Evolutionary conservation across 2,329 filamentous ascomycete genomes (phyloP), one percentile per base, ranked within the genome.

Genomic region (Davidsoniella virescens): DNA sequence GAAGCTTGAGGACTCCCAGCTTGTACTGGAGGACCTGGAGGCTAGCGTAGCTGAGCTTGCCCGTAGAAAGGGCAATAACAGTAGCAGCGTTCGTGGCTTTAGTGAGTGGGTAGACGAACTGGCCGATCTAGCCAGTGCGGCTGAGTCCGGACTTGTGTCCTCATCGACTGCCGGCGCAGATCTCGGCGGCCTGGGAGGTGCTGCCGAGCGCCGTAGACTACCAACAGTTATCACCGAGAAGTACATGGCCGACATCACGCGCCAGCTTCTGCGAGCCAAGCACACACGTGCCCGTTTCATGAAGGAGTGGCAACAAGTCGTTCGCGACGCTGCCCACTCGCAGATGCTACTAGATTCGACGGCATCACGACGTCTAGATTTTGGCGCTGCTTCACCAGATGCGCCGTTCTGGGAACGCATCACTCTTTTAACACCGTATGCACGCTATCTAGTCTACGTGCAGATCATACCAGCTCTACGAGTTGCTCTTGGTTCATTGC

Each of bases 41-140:
- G 71, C 75, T 3, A 86, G 93, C 60, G 82, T 96, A 2, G 67
- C 74, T 17, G 84, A 92, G 61, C 70, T 98, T 39, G 78, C 81
- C 56, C 78, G 81, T 56, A 77, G 87, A 57, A 95, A 94, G 68
- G 40, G 43, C 2, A 33, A 33, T 12, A 33, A 12, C 29, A 33
- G 29, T 12, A 86, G 84, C 14, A 84, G 79, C 20, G 80, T 85
- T 4, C 69, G 70, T 50, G 75, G 83, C 40, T 92, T 88, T 59
- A 78, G 81, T 57, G 88, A 94, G 57, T 98, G 92, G 92, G 94
- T 98, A 56, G 90, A 96, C 57, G 92, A 98, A 60, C 69, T 98
- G 29, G 80, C 78, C 2, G 90, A 96, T 55, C 76, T 82, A 55
- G 79, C 80, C 42, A 80, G 76, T 57, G 64, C 86, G 5, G 76